A percentile compares a stretch with the other conserved stretches of the same genome.
Conservation (phyloP, 768 basidiomycete genomes). For the Neoboletus brunneissimus region DNA sequence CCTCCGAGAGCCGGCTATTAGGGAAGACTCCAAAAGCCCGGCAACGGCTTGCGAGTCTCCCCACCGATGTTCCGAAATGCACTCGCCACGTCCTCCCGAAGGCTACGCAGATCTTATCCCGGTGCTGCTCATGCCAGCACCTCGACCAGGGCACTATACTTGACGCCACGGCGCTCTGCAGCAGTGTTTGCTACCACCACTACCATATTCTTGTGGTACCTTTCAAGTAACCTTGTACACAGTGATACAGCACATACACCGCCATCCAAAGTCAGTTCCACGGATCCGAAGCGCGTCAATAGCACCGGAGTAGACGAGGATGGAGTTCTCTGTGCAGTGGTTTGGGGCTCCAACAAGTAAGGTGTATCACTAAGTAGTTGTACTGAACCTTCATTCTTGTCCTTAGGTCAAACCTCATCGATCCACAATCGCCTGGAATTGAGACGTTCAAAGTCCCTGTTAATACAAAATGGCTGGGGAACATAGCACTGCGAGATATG, state of each 20-base stretch:
- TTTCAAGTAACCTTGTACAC: conserved; percentile 32
- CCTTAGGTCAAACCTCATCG: conserved; percentile 46
- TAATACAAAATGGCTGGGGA: conserved; percentile 56
- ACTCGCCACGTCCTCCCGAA: conserved; percentile 1
- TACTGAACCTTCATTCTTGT: neutral
- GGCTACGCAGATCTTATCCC: conserved; percentile 6
- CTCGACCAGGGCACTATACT: neutral
- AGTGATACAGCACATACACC: conserved; percentile 32
- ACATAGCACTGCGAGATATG: conserved; percentile 70
- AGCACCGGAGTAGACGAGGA: conserved; percentile 26
- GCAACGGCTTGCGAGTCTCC: neutral
- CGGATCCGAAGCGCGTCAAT: conserved; percentile 10
- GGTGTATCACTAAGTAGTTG: conserved; percentile 12
- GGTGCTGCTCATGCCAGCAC: neutral
- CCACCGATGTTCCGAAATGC: conserved; percentile 15
- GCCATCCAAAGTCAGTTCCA: neutral
- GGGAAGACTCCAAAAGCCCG: neutral
- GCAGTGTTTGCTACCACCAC: conserved; percentile 22
- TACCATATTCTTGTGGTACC: conserved; percentile 39
- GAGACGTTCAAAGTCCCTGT: conserved; percentile 50
- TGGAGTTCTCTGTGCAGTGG: conserved; percentile 45
- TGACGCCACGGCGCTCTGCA: conserved; percentile 10
- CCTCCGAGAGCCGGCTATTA: no score
- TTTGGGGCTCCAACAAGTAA: conserved; percentile 78
- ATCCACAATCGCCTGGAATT: conserved; percentile 36